Conservation (phyloP, 83 land plant genomes). For the Thuja plicata region DNA sequence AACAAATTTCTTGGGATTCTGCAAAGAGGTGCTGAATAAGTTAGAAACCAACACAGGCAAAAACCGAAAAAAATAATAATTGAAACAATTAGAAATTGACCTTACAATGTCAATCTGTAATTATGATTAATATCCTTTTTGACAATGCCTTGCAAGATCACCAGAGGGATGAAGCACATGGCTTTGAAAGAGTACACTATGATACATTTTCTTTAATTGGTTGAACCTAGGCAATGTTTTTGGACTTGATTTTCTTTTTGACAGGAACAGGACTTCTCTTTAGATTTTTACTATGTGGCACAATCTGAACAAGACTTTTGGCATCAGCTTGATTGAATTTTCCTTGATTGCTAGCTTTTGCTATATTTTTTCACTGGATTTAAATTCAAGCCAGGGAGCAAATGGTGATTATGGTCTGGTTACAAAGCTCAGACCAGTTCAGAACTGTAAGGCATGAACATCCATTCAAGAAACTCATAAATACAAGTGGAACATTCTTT, state of each 20-base stretch:
- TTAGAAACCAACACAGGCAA: neutral
- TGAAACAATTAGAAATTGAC: neutral
- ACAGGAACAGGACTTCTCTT: neutral
- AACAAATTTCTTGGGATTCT: neutral
- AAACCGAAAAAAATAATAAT: neutral
- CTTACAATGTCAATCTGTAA: neutral
- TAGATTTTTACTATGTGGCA: neutral
- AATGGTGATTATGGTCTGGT: constrained; percentile 1
- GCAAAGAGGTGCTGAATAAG: neutral
- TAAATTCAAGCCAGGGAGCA: neutral
- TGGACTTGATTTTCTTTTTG: neutral
- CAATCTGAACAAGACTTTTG: neutral
- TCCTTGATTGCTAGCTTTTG: neutral
- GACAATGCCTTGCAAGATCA: neutral
- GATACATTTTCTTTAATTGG: neutral
- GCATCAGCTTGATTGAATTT: neutral
- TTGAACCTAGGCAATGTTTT: neutral
- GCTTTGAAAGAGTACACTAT: neutral
- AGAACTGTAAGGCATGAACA: neutral
- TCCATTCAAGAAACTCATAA: neutral
- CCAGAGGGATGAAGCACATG: neutral
- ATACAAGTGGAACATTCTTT: neutral
- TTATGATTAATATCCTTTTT: neutral
- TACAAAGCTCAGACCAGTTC: neutral
- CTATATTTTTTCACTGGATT: neutral